phyloP scores from a whole-genome alignment of 306 rosid genomes.

The Styphnolobium japonicum region DNA sequence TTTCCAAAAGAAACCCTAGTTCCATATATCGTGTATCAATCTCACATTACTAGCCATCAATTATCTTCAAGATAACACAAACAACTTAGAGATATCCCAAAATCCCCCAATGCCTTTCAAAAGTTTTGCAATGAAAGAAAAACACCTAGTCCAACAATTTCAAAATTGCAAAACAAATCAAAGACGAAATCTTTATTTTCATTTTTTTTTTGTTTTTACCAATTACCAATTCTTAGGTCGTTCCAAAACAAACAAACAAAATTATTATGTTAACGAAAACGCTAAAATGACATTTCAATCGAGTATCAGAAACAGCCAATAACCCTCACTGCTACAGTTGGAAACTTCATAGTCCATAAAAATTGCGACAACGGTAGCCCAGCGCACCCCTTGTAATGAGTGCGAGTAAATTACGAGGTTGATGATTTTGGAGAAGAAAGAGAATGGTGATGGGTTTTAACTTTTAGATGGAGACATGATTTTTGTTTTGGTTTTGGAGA shows the following conservation, averaged over 20 bases:
- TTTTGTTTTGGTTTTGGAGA: too few species aligned
- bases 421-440: constrained; percentile 8
- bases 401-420: too few species aligned
- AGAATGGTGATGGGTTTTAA: constrained; percentile 9
- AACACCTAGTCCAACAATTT: not conserved
- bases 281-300: not conserved
- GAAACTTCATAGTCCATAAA: constrained; percentile 32
- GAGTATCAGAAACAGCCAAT: not conserved
- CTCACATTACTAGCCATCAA: not conserved
- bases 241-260: too few species aligned
- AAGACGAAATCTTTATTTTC: not conserved
- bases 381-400: too few species aligned
- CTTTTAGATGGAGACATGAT: not conserved
- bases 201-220: too few species aligned
- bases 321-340: constrained; percentile 41
- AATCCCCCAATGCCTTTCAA: too few species aligned
- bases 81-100: not conserved
- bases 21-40: not conserved
- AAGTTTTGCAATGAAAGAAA: too few species aligned
- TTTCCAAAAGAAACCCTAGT: constrained; percentile 14
- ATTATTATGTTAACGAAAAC: too few species aligned
- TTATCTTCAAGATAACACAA: not conserved
- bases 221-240: too few species aligned
- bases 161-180: not conserved
- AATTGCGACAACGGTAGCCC: not conserved